Conservation (phyloP, 352 stramenopile genomes). For the Peronosclerospora sorghi region DNA sequence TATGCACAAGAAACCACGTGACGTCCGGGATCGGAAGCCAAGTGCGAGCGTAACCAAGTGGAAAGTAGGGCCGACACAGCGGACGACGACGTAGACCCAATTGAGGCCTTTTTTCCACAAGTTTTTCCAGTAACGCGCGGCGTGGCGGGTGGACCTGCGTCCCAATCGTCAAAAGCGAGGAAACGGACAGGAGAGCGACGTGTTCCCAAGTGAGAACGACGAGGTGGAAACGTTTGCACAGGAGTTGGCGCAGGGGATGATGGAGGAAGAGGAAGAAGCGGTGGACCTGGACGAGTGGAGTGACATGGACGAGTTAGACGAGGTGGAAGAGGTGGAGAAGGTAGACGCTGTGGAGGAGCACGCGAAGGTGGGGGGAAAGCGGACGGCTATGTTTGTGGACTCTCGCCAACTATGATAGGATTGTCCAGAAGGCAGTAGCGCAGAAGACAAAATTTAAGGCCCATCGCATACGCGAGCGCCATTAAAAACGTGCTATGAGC, state of each 20-base stretch:
- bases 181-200: conserved; percentile 33
- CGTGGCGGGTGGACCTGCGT: no score
- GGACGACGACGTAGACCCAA: conserved; percentile 54
- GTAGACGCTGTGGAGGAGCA: conserved; percentile 32
- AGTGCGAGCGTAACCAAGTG: background rate
- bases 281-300: conserved; percentile 62
- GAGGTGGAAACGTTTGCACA: conserved; percentile 85
- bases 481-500: no score
- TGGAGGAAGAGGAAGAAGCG: conserved; percentile 79
- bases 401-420: conserved; percentile 67
- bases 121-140: conserved; percentile 83
- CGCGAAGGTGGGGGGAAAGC: conserved; percentile 32
- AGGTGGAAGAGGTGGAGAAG: conserved; percentile 29
- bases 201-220: conserved; percentile 57
- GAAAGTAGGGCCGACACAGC: conserved; percentile 12
- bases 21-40: background rate
- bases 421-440: conserved; percentile 52
- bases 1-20: conserved; percentile 94
- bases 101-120: conserved; percentile 90
- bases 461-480: background rate
- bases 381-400: conserved; percentile 61
- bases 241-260: conserved; percentile 82
- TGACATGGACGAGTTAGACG: conserved; percentile 32
- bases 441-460: conserved; percentile 19
- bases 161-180: no score